These are phyloP conservation scores for Saccharomyces hybrid DNA, from an alignment of 1,139 yeast genomes.

Conservation along the genomic window DNA sequence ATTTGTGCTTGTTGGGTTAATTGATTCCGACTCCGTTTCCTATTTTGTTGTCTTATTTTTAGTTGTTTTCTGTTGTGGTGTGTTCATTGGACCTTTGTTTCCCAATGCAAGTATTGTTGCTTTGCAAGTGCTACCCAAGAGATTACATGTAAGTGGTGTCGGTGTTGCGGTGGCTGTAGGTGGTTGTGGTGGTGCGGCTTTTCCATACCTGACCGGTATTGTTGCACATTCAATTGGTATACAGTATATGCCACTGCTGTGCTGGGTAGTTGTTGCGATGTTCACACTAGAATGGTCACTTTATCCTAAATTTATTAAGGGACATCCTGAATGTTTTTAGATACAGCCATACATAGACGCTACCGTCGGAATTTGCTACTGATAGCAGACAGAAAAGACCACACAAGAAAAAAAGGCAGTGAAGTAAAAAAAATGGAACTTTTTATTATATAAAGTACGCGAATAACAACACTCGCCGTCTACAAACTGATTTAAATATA, in stretches of 20 bases:
- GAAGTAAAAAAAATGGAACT: not conserved
- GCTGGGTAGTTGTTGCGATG: conserved; percentile 22
- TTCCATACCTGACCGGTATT: conserved; percentile 58
- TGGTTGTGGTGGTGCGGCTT: conserved; percentile 69
- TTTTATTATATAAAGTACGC: not conserved
- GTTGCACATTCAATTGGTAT: conserved; percentile 31
- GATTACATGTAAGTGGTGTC: conserved; percentile 57
- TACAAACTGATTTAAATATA: not conserved
- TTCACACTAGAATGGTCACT: conserved; percentile 31
- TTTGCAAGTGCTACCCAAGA: conserved; percentile 53
- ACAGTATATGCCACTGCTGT: conserved; percentile 25
- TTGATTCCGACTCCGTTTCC: conserved; percentile 13
- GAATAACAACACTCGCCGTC: not conserved
- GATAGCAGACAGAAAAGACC: not conserved
- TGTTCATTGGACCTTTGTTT: conserved; percentile 71
- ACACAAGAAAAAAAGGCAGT: not conserved
- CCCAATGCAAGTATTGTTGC: conserved; percentile 68
- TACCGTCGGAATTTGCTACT: not conserved
- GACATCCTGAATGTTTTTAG: conserved; percentile 16
- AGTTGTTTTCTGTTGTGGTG: conserved; percentile 49
- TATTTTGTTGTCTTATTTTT: conserved; percentile 28
- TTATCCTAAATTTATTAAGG: conserved; percentile 27
- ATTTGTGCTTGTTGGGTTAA: conserved; percentile 19
- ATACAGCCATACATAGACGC: not conserved
- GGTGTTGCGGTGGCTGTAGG: conserved; percentile 76